Base-by-base conservation (phyloP, 495 filamentous ascomycete genomes). In the Hypoxylon fuscum region DNA sequence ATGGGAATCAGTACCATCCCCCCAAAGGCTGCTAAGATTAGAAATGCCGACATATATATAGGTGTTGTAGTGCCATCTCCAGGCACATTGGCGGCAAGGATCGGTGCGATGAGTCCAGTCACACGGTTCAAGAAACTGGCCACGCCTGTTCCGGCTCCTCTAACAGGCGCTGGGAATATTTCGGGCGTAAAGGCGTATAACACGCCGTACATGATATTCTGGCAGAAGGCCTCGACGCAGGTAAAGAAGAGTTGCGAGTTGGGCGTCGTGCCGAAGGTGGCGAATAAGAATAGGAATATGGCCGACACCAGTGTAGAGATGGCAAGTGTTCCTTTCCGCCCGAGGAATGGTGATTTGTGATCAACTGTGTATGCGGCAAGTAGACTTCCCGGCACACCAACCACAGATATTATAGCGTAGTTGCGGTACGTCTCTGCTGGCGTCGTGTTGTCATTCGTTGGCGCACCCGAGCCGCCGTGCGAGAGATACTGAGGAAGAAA, bases 131-230 rank as follows among this genome's bases (percentile, higher is more conserved):
- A 76, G 34, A 87, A 87, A 34, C 87, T 88, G 2, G 90, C 86
- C 18, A 94, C 76, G 0, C 90, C 91, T 46, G 90, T 93, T 0
- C 89, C 91, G 0, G 90, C 92, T 1, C 90, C 91, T 9, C 91
- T 79, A 54, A 92, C 85, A 52, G 90, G 89, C 0, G 91, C 89
- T 2, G 90, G 85, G 68, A 94, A 93, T 29, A 94, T 86, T 73
- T 94, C 91, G 2, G 91, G 90, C 1, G 91, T 94, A 63, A 92
- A 96, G 0, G 88, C 86, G 64, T 94, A 96, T 3, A 96, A 77
- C 17, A 93, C 90, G n/a, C 90, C 90, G 67, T 93, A 94, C 87
- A 94, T 91, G 62, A 92, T 85, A 55, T 90, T 92, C 61, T 84
- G 85, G 62, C 85, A 82, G 76, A 95, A 89, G 18, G 85, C 88